Evolutionary conservation across 192 early-diverging fungal genomes (phyloP), one percentile per base, ranked within the genome.

Genomic region (Helicostylum pulchrum): DNA sequence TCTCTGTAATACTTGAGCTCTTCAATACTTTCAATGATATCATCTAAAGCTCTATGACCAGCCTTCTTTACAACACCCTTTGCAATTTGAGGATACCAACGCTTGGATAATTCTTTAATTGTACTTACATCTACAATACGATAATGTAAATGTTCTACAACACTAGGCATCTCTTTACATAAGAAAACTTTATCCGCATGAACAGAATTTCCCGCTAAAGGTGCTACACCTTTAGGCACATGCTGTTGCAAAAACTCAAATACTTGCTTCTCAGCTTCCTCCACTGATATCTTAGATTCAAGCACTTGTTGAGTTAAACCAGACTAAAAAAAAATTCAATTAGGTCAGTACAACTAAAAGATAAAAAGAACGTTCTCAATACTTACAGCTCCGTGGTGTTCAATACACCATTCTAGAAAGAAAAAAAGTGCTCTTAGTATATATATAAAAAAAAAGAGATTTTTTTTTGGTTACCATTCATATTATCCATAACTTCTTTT

Each of bases 131-230:
- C 96, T 58, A 82, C 64, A 46, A 91, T 89, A 11, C 95, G 82
- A 70, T 97, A 95, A 64, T 94, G 92, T 66, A 98, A 70, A 54
- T 87, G 79, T 0, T 87, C 82, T 5, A 88, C 79, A 21, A 98
- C 62, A 32, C 69, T 54, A 0, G 88, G 89, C 92, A 96, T 94
- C 49, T 90, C 88, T 56, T 88, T 83, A 32, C 80, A 75, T 61
- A 98, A 69, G 49, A 96, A 98, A 55, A 78, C 83, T 45, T 91
- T 87, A 68, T 99, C 96, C 10, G 87, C 88, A 70, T 99, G 95
- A 15, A 97, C 91, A 43, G 91, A 90, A 79, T 94, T 99, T 15
- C 96, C 96, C 1, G 93, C 95, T 26, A 99, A 77, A 9, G 91
- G 81, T 0, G 84, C 94, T 0, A 77, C 67, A 23, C 86, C 65